Base-by-base conservation (phyloP, 768 basidiomycete species). In the Tricholoma terreum region DNA sequence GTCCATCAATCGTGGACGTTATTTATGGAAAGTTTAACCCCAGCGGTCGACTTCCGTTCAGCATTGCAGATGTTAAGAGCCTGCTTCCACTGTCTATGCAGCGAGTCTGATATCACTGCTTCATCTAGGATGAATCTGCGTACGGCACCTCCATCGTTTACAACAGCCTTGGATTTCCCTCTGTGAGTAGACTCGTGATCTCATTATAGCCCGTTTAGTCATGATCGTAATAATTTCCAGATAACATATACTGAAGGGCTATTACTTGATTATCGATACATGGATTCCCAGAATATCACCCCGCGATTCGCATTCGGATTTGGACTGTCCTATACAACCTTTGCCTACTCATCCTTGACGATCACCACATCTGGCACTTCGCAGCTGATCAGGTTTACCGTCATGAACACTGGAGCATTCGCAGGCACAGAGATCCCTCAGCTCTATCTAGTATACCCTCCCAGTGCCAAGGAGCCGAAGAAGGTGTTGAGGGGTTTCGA, bases 11-110 rank as follows among this genome's bases (percentile, higher is more conserved):
- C 15, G 80, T 87, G 12, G 91, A 94, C 63, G 80, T 96, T 15
- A 67, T 94, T 4, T 92, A 84, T 60, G 93, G 92, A 0, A 73
- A 71, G 19, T 85, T 84, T 68, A 94, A 92, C 66, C 93, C 92
- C 0, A 82, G 81, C 56, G 87, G 85, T 11, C 79, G 85, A 38
- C 69, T 89, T n/a, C 84, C 86, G 0, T 88, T 85, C 66, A 85
- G 89, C 11, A 88, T 94, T 63, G 87, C 85, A 2, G 86, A 90
- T 65, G 78, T 77, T 36, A 55, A 74, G 63, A 9, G 19, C 6
- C 22, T 7, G 21, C 30, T 17, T 4, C 5, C 8, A 6, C 9
- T 3, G 55, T 40, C 27, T 19, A 21, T 40, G 21, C 4, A 6
- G 15, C n/a, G 38, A 86, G 61, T 67, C 77, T 12, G 64, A 87